These are phyloP conservation scores for Zygosaccharomyces bailii DNA, from an alignment of 805 yeast species.

Conservation along the genomic window DNA sequence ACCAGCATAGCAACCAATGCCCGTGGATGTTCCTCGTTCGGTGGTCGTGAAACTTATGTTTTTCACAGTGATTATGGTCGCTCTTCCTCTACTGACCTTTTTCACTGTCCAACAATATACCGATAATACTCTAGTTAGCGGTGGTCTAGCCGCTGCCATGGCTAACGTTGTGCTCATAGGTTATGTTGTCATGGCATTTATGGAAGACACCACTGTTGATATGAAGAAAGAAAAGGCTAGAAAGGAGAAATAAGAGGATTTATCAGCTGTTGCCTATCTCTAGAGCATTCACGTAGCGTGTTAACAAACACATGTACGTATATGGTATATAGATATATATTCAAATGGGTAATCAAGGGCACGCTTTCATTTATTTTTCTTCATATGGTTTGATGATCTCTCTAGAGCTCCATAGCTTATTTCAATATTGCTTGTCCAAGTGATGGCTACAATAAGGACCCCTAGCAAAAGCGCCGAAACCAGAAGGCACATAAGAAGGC, in stretches of 20 bases:
- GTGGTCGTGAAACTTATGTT: slow-evolving; percentile 67
- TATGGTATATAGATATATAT: slow-evolving; percentile 12
- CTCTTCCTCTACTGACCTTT: slow-evolving; percentile 61
- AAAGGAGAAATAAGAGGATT: slow-evolving; percentile 30
- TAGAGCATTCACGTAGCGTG: background rate
- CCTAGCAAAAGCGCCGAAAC: slow-evolving; percentile 58
- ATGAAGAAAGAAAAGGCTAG: slow-evolving; percentile 38
- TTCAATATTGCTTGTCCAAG: slow-evolving; percentile 68
- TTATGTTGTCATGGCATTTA: slow-evolving; percentile 69
- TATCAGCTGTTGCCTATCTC: background rate
- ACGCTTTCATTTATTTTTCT: slow-evolving; percentile 27
- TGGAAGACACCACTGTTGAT: slow-evolving; percentile 48
- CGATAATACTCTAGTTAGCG: slow-evolving; percentile 59
- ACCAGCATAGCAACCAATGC: slow-evolving; percentile 22
- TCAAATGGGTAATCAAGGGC: slow-evolving; percentile 6
- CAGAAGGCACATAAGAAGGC: slow-evolving; percentile 70
- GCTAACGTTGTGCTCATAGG: slow-evolving; percentile 74
- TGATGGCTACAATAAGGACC: slow-evolving; percentile 58
- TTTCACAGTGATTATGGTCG: slow-evolving; percentile 74
- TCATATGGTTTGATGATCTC: slow-evolving; percentile 40
- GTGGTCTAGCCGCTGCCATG: slow-evolving; percentile 74
- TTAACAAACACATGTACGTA: slow-evolving; percentile 3
- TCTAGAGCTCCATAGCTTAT: slow-evolving; percentile 83
- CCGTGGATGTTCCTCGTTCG: slow-evolving; percentile 42
- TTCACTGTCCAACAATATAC: slow-evolving; percentile 47